These are phyloP conservation scores for Puccinia polysora DNA, from an alignment of 1,284 basidiomycete species.

Conservation along the genomic window DNA sequence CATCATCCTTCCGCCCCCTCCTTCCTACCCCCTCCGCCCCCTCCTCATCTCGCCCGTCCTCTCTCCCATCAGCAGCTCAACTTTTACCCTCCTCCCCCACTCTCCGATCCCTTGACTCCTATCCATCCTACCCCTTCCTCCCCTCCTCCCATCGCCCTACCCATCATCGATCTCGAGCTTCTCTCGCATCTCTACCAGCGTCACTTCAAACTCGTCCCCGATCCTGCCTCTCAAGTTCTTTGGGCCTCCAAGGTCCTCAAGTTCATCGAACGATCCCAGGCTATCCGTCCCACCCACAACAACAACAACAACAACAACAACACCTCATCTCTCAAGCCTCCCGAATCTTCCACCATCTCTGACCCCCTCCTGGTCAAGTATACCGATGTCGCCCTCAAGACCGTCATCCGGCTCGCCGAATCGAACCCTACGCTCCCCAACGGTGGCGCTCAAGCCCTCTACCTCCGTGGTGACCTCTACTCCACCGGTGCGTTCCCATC, in stretches of 20 bases:
- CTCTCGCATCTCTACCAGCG: constrained; percentile 47
- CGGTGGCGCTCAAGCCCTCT: constrained; percentile 68
- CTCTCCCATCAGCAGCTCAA: constrained; percentile 1
- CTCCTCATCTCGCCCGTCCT: neutral
- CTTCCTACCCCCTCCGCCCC: neutral
- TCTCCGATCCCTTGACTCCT: neutral
- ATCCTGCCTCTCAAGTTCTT: constrained; percentile 62
- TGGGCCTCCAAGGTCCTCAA: constrained; percentile 77
- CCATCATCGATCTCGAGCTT: constrained; percentile 49
- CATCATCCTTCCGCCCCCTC: neutral
- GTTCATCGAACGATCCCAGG: constrained; percentile 65
- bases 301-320: constrained; percentile 50
- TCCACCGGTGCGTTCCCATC: constrained; percentile 61
- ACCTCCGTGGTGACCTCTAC: constrained; percentile 66
- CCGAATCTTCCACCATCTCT: constrained; percentile 60
- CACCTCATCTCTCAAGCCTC: constrained; percentile 50
- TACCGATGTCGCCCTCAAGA: constrained; percentile 63
- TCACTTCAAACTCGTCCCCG: constrained; percentile 51
- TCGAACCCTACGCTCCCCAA: constrained; percentile 54
- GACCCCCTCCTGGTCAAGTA: constrained; percentile 64
- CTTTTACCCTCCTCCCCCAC: neutral
- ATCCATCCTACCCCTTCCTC: neutral
- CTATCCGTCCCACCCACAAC: constrained; percentile 54
- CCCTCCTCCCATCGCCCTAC: constrained; percentile 25
- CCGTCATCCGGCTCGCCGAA: constrained; percentile 61